Evolutionary conservation across 352 stramenopile genomes (phyloP), one percentile per base, ranked within the genome.

Genomic region (Phytophthora brassicae): DNA sequence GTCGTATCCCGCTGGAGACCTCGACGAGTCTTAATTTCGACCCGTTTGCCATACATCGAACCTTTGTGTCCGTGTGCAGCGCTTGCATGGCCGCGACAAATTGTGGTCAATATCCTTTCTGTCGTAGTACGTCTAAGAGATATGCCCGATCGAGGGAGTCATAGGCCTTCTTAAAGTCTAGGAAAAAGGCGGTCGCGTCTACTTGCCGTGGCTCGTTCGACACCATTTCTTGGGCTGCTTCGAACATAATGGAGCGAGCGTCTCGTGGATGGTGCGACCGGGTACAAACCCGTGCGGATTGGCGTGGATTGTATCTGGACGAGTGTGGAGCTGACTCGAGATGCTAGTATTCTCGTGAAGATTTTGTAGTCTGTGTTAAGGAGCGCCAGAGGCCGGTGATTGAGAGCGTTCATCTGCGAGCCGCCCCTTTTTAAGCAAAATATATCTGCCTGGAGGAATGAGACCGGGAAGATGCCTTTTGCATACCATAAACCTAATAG

Each of bases 121-220:
- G 12, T n/a, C 22, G 1, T n/a, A 66, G 23, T 5, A 66, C 58
- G 16, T 13, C 17, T 6, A 60, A 6, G 1, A 66, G 14, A 14
- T 51, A 66, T 2, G 26, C 14, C 2, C 58, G 19, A 16, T 60
- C 43, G 1, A 66, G 16, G 0, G 58, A 56, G 31, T 66, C 31
- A 14, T 60, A 66, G 2, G 23, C 58, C 36, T 66, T 60, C 0
- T 24, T 44, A 24, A 60, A 60, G 7, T 60, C 58, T 6, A 60
- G 16, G 1, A 66, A 2, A 2, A 66, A 14, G n/a, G n/a, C n/a
- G n/a, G n/a, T n/a, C n/a, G n/a, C n/a, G n/a, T n/a, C n/a, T 3
- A 46, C 58, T 31, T 54, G 29, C 26, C 2, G 11, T 38, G 0
- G 42, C 11, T 1, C 35, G 9, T 3, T 20, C 12, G 0, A 2